Base-by-base conservation (phyloP, 1,284 basidiomycete genomes). In the Ganoderma boninense region DNA sequence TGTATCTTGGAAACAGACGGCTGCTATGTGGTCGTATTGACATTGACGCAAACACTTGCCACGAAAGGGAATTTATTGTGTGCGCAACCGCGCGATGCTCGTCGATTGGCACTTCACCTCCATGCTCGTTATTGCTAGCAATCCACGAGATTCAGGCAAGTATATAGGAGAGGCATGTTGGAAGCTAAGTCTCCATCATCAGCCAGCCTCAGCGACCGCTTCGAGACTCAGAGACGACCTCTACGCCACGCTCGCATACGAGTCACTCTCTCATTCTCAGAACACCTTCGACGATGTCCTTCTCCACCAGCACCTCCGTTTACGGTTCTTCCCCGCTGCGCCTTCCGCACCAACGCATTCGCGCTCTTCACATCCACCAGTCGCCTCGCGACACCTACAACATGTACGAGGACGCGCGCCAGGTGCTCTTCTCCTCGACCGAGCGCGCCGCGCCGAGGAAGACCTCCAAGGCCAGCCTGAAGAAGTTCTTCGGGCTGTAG, bases 351-450 rank as follows among this genome's bases (percentile, higher is more conserved):
- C 74, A 74, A 77, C 66, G 77, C 76, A 2, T 78, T 79, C 70
- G 67, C 66, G 59, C 71, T 79, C 49, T 78, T 78, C 73, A 26
- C 72, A 3, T 60, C 73, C 56, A 68, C 75, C 76, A 78, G 59
- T 77, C 77, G 11, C 78, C 77, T 0, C 76, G 77, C 59, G 77
- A 78, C 56, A 72, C 74, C 46, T 75, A 79, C 65, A 64, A 71
- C 64, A 72, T 76, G 69, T 77, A 75, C 68, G 77, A 77, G 59
- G 77, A 78, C 42, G 72, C 76, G n/a, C 72, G 73, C 49, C 67
- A 70, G 57, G 74, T 64, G 72, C 61, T 71, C 35, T n/a, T 10
- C 20, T 70, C 70, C 62, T 71, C 68, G 70, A 61, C 54, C 69
- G 66, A 68, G 68, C 68, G 70, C 69, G 61, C 62, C 43, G 68